phyloP scores from a whole-genome alignment of 2,329 filamentous ascomycete genomes.

The Pezizomycotina sp. region DNA sequence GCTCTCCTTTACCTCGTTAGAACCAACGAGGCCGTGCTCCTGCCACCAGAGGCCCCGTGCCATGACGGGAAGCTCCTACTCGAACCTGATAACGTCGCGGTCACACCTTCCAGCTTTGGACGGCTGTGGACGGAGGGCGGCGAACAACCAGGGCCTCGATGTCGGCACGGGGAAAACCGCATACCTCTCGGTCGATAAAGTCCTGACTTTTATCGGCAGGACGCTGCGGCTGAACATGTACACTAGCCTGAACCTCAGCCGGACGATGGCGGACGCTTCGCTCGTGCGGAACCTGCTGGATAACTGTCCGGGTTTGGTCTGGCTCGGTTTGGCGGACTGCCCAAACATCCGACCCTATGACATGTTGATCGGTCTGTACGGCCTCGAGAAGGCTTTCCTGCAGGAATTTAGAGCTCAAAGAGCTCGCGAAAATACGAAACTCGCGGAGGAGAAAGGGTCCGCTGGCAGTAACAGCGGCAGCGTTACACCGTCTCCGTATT shows the following conservation, averaged over 20 bases:
- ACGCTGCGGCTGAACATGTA: slow-evolving; percentile 9
- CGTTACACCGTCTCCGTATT: too few species aligned
- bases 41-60: not conserved
- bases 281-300: slow-evolving; percentile 12
- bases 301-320: slow-evolving; percentile 4
- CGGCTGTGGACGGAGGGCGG: not conserved
- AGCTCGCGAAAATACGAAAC: too few species aligned
- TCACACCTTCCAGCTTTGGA: not conserved
- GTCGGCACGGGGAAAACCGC: not conserved
- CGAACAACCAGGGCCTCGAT: not conserved
- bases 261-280: slow-evolving; percentile 12
- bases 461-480: too few species aligned
- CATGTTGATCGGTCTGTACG: slow-evolving; percentile 13
- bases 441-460: too few species aligned
- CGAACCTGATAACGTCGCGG: not conserved
- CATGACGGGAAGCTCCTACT: not conserved
- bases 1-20: slow-evolving; percentile 6
- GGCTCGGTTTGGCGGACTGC: slow-evolving; percentile 8
- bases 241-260: slow-evolving; percentile 10
- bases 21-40: not conserved
- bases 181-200: slow-evolving; percentile 11
- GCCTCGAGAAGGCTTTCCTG: slow-evolving; percentile 10
- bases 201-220: slow-evolving; percentile 5
- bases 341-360: slow-evolving; percentile 8
- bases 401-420: not conserved